Evolutionary conservation across 768 basidiomycete species (phyloP).

Genomic region (Collybia nuda): DNA sequence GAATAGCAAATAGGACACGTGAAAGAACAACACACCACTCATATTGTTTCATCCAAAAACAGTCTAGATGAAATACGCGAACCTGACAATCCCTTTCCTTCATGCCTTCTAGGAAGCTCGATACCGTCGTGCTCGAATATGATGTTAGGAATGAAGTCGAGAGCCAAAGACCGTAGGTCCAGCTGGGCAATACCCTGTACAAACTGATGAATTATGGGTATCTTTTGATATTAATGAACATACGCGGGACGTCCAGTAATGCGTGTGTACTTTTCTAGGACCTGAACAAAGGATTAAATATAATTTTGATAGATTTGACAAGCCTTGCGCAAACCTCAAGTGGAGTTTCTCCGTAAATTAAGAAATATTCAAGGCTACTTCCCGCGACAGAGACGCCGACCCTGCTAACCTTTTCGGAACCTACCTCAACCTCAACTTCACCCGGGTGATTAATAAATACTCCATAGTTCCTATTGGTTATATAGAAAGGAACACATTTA

Average conservation of each 20-base stretch:
- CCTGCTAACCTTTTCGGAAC: constrained; percentile 63
- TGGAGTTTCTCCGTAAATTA: constrained; percentile 70
- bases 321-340: constrained; percentile 43
- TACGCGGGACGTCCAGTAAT: constrained; percentile 65
- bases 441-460: constrained; percentile 77
- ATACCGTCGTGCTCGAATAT: constrained; percentile 68
- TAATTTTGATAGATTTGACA: background rate
- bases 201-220: constrained; percentile 19
- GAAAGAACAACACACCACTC: constrained; percentile 44
- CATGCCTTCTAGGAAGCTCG: constrained; percentile 73
- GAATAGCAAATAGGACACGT: background rate
- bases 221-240: constrained; percentile 13
- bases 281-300: constrained; percentile 29
- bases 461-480: constrained; percentile 71
- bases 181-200: constrained; percentile 60
- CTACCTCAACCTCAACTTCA: constrained; percentile 75
- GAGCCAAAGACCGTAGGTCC: constrained; percentile 80
- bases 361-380: constrained; percentile 64
- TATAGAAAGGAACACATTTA: constrained; percentile 69
- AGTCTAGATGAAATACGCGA: constrained; percentile 75
- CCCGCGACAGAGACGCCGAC: constrained; percentile 66
- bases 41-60: constrained; percentile 76
- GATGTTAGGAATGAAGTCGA: constrained; percentile 76
- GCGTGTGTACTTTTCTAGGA: constrained; percentile 59
- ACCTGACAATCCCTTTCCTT: constrained; percentile 58